A percentile compares a stretch with the other conserved stretches of the same genome.
Evolutionary conservation across 2,329 filamentous ascomycete genomes (phyloP).

Genomic region (Fusarium multiceps): DNA sequence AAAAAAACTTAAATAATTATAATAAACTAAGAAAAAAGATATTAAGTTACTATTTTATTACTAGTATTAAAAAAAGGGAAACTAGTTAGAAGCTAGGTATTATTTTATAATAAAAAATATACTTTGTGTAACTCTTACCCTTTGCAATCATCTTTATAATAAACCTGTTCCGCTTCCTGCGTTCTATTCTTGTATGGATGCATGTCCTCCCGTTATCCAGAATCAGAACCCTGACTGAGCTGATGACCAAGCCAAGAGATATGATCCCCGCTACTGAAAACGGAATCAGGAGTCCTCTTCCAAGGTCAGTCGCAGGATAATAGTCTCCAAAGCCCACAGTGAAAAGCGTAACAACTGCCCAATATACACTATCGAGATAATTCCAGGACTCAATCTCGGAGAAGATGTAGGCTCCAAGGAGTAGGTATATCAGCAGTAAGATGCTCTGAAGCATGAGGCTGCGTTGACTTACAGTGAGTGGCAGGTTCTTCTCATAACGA

Average conservation of each 20-base stretch:
- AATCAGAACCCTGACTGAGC: not conserved
- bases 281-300: not conserved
- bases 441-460: not conserved
- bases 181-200: not conserved
- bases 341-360: slow-evolving; percentile 1
- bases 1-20: no score
- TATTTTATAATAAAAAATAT: no score
- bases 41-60: no score
- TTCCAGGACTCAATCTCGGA: not conserved
- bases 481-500: not conserved
- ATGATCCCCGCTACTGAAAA: slow-evolving; percentile 1
- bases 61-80: no score
- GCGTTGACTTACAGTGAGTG: not conserved
- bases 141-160: not conserved
- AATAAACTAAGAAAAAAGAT: no score
- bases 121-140: no score
- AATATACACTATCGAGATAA: not conserved
- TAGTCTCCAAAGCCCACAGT: slow-evolving; percentile 2
- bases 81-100: no score
- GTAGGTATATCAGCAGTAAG: not conserved
- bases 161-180: not conserved
- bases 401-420: not conserved
- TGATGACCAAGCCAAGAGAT: not conserved
- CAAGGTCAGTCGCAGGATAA: not conserved
- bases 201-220: not conserved